Conservation (phyloP, 768 basidiomycete species). For the Leccinum disarticulatum region DNA sequence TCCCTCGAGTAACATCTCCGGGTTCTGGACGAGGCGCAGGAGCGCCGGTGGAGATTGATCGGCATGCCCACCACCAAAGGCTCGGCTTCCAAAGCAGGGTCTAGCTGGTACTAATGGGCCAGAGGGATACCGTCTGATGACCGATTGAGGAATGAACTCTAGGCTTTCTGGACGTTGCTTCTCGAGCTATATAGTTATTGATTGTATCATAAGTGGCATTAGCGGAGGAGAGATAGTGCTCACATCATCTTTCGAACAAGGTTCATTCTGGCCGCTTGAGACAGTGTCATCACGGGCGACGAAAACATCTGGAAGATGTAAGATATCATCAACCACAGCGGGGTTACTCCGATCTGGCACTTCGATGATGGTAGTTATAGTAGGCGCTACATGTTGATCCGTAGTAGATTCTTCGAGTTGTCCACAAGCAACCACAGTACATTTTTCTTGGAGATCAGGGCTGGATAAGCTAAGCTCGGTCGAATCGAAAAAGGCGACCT, state of each 20-base stretch:
- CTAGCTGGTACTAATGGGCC: not conserved
- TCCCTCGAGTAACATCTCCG: slow-evolving; percentile 1
- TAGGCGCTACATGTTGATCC: not conserved
- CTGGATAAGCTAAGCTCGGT: not conserved
- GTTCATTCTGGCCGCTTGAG: not conserved
- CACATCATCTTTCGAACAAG: slow-evolving; percentile 8
- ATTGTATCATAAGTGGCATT: not conserved
- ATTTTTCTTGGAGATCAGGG: slow-evolving; percentile 1
- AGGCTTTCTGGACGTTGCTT: slow-evolving; percentile 22
- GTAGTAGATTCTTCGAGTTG: not conserved
- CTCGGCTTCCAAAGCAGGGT: slow-evolving; percentile 1
- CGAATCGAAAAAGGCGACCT: slow-evolving; percentile 19
- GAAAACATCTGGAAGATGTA: not conserved
- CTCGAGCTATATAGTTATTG: not conserved
- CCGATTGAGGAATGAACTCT: slow-evolving; percentile 28
- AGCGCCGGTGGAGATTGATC: not conserved
- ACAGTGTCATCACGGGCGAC: not conserved
- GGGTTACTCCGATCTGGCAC: not conserved
- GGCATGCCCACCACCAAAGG: not conserved
- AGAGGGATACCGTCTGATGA: slow-evolving; percentile 25
- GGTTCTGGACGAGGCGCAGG: not conserved
- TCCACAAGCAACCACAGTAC: not conserved
- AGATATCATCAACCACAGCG: not conserved
- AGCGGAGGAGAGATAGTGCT: slow-evolving; percentile 1
- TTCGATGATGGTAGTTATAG: not conserved